A percentile compares a stretch with the other conserved stretches of the same genome.
These are phyloP conservation scores for Pleurozium schreberi DNA, from an alignment of 225 moss, liverwort and hornwort species.

Conservation along the genomic window DNA sequence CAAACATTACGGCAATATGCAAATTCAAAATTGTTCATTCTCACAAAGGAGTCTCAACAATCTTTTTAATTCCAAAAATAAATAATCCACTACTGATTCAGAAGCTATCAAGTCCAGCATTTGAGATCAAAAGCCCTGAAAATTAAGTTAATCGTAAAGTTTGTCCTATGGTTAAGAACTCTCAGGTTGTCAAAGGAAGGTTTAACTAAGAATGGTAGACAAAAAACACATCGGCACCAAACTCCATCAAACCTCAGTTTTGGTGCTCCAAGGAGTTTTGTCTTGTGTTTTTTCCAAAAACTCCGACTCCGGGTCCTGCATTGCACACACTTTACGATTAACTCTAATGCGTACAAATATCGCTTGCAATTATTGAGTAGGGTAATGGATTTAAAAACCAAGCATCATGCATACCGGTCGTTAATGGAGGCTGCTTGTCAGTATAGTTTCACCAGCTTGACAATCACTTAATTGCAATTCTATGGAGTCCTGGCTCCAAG, in stretches of 20 bases:
- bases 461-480: slow-evolving; percentile 27
- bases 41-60: not conserved
- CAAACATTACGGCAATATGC: not conserved
- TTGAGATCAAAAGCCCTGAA: not conserved
- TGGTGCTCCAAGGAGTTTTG: too few species aligned
- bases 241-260: too few species aligned
- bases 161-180: too few species aligned
- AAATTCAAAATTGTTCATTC: too few species aligned
- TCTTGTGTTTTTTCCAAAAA: too few species aligned
- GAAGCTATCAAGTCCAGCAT: not conserved
- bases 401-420: not conserved
- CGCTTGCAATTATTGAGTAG: not conserved
- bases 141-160: too few species aligned
- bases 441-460: not conserved
- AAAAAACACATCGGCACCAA: too few species aligned
- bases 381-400: not conserved
- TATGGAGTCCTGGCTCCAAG: slow-evolving; percentile 17
- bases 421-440: not conserved
- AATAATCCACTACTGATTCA: not conserved
- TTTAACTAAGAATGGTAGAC: too few species aligned
- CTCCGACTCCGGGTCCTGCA: too few species aligned
- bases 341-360: not conserved
- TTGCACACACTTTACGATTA: too few species aligned
- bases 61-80: not conserved
- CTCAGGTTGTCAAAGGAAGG: too few species aligned